phyloP scores from a whole-genome alignment of 164 flowering plant species.

The Nelumbo lutea region DNA sequence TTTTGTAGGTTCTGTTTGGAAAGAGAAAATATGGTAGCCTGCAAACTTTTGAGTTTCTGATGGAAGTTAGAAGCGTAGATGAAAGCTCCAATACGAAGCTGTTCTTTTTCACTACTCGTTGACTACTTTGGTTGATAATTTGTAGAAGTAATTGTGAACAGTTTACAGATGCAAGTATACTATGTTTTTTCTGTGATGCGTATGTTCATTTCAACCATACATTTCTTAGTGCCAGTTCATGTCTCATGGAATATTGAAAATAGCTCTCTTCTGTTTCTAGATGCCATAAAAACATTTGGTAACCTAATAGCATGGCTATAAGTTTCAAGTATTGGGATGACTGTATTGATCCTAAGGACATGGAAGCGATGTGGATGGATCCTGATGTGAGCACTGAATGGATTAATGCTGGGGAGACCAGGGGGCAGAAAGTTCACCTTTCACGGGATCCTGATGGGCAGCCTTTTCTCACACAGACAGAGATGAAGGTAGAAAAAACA shows the following conservation, averaged over 20 bases:
- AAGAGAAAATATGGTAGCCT: neutral
- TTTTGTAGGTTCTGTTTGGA: neutral
- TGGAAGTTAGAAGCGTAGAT: neutral
- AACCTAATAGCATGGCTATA: constrained; percentile 32
- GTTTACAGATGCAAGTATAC: neutral
- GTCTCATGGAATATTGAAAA: neutral
- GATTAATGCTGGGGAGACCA: constrained; percentile 74
- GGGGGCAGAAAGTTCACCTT: constrained; percentile 70
- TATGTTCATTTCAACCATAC: neutral
- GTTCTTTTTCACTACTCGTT: neutral
- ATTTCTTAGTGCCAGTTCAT: neutral
- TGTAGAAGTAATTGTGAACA: neutral
- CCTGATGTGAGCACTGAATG: constrained; percentile 64
- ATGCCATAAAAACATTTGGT: constrained; percentile 7
- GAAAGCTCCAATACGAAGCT: neutral
- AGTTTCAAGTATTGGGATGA: constrained; percentile 88
- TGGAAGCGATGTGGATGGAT: constrained; percentile 68
- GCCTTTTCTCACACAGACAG: constrained; percentile 76
- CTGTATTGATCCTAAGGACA: constrained; percentile 59
- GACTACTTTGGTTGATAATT: neutral
- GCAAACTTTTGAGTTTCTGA: neutral
- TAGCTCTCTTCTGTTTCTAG: constrained; percentile 1
- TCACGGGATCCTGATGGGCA: constrained; percentile 94
- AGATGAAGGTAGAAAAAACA: constrained; percentile 58
- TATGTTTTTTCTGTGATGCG: neutral